Conservation (phyloP, 768 basidiomycete genomes). For the Mycena albidolilacea region DNA sequence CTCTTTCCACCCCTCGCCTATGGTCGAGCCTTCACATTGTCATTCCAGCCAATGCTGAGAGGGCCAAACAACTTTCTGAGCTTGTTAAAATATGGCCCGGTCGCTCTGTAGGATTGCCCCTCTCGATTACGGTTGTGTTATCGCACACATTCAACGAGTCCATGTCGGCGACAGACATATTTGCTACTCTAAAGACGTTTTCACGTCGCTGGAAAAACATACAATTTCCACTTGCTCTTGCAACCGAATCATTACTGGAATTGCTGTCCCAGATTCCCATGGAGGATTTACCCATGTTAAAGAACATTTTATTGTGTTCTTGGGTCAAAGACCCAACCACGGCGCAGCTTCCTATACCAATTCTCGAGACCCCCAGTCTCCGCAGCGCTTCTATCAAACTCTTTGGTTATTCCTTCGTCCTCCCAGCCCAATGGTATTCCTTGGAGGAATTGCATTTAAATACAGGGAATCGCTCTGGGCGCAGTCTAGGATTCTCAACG, state of each 20-base stretch:
- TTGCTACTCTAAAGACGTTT: background rate
- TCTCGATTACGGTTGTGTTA: conserved; percentile 10
- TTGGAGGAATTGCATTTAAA: background rate
- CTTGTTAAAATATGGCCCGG: conserved; percentile 5
- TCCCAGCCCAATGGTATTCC: background rate
- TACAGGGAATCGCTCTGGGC: background rate
- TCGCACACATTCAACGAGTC: conserved; percentile 12
- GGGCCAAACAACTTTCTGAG: background rate
- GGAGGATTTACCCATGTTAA: background rate
- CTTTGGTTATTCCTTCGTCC: background rate
- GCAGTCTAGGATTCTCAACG: background rate
- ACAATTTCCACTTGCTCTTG: background rate
- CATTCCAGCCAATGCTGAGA: background rate
- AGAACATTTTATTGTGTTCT: background rate
- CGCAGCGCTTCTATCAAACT: background rate
- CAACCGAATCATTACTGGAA: background rate
- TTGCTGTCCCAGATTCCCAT: background rate
- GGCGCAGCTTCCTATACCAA: background rate
- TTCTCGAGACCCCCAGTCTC: background rate
- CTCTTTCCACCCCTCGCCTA: conserved; percentile 4
- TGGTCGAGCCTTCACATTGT: conserved; percentile 10
- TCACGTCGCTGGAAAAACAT: background rate
- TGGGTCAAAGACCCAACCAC: background rate
- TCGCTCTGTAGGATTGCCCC: conserved; percentile 10
- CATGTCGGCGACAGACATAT: background rate